A percentile compares a stretch with the other conserved stretches of the same genome.
phyloP scores from a whole-genome alignment of 768 basidiomycete species.

The Lactarius deliciosus region DNA sequence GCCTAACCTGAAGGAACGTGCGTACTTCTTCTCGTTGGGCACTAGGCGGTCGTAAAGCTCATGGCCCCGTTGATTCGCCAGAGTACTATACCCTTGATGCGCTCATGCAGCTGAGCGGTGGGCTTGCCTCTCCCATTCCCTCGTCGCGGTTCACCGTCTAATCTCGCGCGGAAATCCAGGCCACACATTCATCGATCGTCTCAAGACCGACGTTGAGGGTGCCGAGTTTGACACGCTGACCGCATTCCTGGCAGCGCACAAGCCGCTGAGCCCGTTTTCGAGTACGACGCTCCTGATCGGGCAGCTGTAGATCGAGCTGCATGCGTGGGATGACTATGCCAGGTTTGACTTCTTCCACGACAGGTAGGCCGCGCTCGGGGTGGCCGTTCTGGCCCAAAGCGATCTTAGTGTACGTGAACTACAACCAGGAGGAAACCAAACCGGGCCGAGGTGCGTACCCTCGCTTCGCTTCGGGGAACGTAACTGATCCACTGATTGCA shows the following conservation, averaged over 20 bases:
- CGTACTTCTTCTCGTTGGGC: no score
- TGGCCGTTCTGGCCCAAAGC: conserved; percentile 59
- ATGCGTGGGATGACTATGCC: conserved; percentile 35
- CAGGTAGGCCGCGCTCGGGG: conserved; percentile 72
- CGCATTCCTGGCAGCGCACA: conserved; percentile 43
- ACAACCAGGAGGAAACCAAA: conserved; percentile 41
- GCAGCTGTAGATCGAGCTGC: conserved; percentile 70
- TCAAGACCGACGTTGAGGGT: conserved; percentile 71
- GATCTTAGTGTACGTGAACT: conserved; percentile 43
- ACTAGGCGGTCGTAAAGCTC: no score
- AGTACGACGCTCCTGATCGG: conserved; percentile 53
- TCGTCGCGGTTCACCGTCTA: conserved; percentile 11
- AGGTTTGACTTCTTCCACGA: conserved; percentile 51
- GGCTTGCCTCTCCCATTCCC: no score
- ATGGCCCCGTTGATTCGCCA: no score
- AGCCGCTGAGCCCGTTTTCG: not conserved
- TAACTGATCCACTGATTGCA: conserved; percentile 25
- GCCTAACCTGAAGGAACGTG: no score
- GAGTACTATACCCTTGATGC: no score
- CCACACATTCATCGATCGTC: conserved; percentile 66
- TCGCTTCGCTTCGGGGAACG: not conserved
- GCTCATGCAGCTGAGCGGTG: no score
- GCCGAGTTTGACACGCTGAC: conserved; percentile 63
- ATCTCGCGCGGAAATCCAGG: conserved; percentile 31
- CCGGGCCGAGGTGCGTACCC: conserved; percentile 41